phyloP scores from a whole-genome alignment of 73 alveolate species.

The Tetrahymena malaccensis region DNA sequence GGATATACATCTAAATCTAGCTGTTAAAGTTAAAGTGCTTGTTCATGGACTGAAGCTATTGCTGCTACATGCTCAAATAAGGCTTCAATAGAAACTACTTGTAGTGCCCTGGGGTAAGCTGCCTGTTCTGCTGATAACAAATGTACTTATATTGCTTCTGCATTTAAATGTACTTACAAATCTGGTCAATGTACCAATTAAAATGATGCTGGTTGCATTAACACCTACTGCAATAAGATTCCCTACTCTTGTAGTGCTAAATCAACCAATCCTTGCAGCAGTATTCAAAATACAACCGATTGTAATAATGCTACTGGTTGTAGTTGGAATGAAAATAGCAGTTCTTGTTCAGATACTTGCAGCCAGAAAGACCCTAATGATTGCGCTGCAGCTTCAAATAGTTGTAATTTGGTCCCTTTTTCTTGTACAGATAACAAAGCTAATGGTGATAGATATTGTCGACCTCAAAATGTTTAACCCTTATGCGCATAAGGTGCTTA shows the following conservation, averaged over 20 bases:
- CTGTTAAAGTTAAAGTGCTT: background rate
- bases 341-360: too few species aligned
- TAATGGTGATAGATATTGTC: background rate
- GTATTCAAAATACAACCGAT: too few species aligned
- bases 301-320: too few species aligned
- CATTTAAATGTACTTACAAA: background rate
- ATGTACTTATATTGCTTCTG: background rate
- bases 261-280: background rate
- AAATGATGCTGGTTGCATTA: background rate
- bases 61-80: background rate
- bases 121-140: background rate
- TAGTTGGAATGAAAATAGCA: too few species aligned
- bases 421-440: too few species aligned
- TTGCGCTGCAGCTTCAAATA: too few species aligned
- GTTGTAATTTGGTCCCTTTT: too few species aligned
- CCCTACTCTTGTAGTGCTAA: background rate
- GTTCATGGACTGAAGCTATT: background rate
- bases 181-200: background rate
- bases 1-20: background rate
- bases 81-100: background rate
- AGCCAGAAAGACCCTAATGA: too few species aligned
- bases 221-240: background rate
- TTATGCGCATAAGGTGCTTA: background rate
- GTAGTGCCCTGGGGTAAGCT: background rate
- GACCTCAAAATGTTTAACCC: background rate